A percentile compares a stretch with the other conserved stretches of the same genome.
Evolutionary conservation across 2,329 filamentous ascomycete species (phyloP).

Genomic region (Diaporthe australafricana): DNA sequence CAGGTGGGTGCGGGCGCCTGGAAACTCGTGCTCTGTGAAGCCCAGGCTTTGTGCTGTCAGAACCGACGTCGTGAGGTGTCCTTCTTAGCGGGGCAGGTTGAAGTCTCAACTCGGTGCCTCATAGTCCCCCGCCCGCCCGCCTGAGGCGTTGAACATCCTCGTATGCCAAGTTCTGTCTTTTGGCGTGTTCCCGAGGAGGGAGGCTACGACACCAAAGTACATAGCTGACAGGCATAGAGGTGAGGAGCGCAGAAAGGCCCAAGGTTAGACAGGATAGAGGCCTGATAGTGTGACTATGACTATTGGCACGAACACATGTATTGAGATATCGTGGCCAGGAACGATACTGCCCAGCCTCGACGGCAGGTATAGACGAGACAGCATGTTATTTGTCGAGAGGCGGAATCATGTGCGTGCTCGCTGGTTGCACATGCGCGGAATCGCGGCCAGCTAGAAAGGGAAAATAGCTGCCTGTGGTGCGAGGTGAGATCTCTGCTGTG

Average conservation of each 20-base stretch:
- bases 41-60: not conserved
- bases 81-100: not conserved
- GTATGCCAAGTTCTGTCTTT: not conserved
- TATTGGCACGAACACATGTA: not conserved
- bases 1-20: not conserved
- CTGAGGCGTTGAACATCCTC: not conserved
- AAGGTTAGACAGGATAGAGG: not conserved
- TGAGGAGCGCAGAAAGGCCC: not conserved
- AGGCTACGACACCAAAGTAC: not conserved
- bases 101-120: not conserved
- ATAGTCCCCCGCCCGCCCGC: not conserved
- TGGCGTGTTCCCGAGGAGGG: not conserved
- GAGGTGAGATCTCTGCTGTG: constrained; percentile 15
- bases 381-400: constrained; percentile 11
- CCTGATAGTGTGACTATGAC: not conserved
- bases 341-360: not conserved
- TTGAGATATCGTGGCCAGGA: not conserved
- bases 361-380: constrained; percentile 25
- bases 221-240: not conserved
- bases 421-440: constrained; percentile 31
- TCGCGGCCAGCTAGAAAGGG: constrained; percentile 12
- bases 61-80: not conserved
- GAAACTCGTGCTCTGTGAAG: not conserved
- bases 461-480: not conserved
- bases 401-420: constrained; percentile 26